Conservation (phyloP, 345 rosid genomes). For the Boechera stricta region DNA sequence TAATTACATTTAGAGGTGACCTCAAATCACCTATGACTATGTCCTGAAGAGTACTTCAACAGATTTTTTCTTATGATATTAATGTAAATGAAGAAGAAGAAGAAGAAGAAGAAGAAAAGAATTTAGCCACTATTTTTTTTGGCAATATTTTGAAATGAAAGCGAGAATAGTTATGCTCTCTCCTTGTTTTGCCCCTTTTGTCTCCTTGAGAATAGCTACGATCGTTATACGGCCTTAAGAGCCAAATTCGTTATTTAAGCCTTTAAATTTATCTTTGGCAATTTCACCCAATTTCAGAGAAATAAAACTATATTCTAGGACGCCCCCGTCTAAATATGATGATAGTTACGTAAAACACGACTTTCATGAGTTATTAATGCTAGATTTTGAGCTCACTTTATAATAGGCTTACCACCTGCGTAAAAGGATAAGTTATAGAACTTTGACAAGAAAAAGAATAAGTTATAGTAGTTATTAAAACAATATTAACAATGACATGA, state of each 20-base stretch:
- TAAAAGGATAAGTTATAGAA: not conserved
- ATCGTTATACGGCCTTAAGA: constrained; percentile 2
- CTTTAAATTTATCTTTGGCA: not conserved
- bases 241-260: not conserved
- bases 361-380: constrained; percentile 13
- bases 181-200: constrained; percentile 6
- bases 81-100: not conserved
- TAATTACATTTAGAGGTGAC: not conserved
- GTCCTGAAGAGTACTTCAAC: not conserved
- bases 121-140: not conserved
- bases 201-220: constrained; percentile 30
- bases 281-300: not conserved
- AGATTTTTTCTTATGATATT: not conserved
- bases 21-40: not conserved
- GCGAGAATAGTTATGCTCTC: not conserved
- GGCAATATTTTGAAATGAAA: constrained; percentile 1
- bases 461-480: not conserved
- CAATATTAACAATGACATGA: constrained; percentile 12
- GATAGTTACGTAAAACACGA: not conserved
- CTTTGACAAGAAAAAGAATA: not conserved
- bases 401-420: not conserved
- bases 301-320: not conserved
- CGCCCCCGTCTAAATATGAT: not conserved
- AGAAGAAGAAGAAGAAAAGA: not conserved
- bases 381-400: not conserved